These are phyloP conservation scores for Casaregolazyma lundiana DNA, from an alignment of 1,139 yeast genomes.

Conservation along the genomic window DNA sequence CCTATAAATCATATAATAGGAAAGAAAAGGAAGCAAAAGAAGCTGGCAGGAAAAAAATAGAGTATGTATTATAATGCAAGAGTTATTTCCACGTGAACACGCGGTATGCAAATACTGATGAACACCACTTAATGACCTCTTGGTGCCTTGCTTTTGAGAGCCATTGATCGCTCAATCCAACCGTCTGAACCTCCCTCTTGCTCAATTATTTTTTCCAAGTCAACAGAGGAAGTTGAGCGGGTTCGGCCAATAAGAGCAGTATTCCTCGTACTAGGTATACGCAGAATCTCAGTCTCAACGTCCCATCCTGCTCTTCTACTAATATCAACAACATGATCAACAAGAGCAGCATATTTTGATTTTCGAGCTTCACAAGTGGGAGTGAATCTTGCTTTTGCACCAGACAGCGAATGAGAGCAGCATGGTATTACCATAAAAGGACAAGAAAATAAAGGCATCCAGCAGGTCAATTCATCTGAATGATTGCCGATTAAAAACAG, in stretches of 20 bases:
- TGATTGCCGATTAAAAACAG: constrained; percentile 92
- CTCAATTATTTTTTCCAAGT: constrained; percentile 44
- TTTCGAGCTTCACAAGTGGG: constrained; percentile 36
- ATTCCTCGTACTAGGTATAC: constrained; percentile 93
- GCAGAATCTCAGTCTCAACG: constrained; percentile 75
- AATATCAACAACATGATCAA: constrained; percentile 74
- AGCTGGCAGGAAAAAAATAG: constrained; percentile 13
- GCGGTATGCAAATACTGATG: constrained; percentile 4
- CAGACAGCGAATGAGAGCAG: constrained; percentile 83
- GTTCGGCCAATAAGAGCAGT: constrained; percentile 77
- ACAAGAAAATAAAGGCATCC: constrained; percentile 84
- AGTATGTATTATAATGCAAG: constrained; percentile 6
- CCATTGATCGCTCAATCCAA: constrained; percentile 61
- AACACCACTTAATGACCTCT: constrained; percentile 31
- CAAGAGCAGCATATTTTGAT: constrained; percentile 77
- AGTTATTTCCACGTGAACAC: constrained; percentile 1
- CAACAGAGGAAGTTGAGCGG: constrained; percentile 25
- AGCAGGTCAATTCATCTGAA: constrained; percentile 90
- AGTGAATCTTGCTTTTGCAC: constrained; percentile 64
- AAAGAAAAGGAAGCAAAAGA: constrained; percentile 36
- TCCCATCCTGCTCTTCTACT: constrained; percentile 75
- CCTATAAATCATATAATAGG: constrained; percentile 23
- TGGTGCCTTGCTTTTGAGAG: constrained; percentile 30
- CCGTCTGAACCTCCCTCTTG: constrained; percentile 87
- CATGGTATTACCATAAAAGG: constrained; percentile 95